phyloP scores from a whole-genome alignment of 2,329 filamentous ascomycete genomes.

The Phaeosphaeria sp. region DNA sequence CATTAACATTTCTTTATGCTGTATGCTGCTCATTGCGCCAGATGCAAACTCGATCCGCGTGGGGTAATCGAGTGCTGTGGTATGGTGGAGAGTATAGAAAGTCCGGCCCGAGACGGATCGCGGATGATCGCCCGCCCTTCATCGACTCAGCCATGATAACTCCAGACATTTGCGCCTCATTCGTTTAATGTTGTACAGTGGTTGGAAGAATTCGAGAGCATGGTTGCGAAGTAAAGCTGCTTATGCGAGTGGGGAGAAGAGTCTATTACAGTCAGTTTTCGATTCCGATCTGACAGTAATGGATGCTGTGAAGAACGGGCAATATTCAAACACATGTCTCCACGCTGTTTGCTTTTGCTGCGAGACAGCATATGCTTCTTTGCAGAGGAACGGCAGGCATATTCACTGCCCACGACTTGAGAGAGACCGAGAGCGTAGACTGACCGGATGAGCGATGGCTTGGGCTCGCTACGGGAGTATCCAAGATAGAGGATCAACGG shows the following conservation, averaged over 20 bases:
- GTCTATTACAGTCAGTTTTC: constrained; percentile 33
- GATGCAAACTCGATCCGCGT: constrained; percentile 18
- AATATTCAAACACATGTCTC: background rate
- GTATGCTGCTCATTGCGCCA: constrained; percentile 25
- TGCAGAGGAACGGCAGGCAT: background rate
- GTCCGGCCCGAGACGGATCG: constrained; percentile 3
- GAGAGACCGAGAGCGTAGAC: constrained; percentile 1
- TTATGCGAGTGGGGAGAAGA: constrained; percentile 50
- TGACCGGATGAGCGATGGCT: constrained; percentile 79
- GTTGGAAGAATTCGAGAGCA: constrained; percentile 21
- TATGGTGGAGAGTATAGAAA: constrained; percentile 17
- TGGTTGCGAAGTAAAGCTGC: constrained; percentile 8
- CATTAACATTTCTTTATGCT: constrained; percentile 15
- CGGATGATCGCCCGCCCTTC: constrained; percentile 9
- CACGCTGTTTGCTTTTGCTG: background rate
- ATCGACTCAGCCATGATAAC: constrained; percentile 13
- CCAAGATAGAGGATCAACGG: constrained; percentile 97
- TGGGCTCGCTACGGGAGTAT: constrained; percentile 92
- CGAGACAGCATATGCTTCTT: background rate
- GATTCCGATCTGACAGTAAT: too few relatives aligned
- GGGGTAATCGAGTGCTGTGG: constrained; percentile 17
- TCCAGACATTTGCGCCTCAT: constrained; percentile 34
- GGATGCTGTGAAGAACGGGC: too few relatives aligned
- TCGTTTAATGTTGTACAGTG: constrained; percentile 40
- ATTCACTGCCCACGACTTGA: background rate